Evolutionary conservation across 2,329 filamentous ascomycete species (phyloP).

Genomic region (Colletotrichum echinochloae): DNA sequence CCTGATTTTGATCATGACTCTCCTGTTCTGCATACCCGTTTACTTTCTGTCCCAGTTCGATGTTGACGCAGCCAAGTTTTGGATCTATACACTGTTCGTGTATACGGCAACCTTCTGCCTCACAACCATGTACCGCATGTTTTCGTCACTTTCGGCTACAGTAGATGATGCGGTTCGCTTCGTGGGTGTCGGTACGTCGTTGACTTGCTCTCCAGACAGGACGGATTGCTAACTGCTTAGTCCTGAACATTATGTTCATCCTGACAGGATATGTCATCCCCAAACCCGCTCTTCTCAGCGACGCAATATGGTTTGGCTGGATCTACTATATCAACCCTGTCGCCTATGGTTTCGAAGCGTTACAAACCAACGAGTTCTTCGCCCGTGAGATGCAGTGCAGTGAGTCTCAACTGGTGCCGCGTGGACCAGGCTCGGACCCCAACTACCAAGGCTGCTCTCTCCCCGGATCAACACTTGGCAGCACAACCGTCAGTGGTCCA

Average conservation of each 20-base stretch:
- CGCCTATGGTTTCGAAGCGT: conserved; percentile 73
- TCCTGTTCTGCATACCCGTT: conserved; percentile 30
- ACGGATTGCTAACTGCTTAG: conserved; percentile 15
- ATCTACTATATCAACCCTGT: conserved; percentile 75
- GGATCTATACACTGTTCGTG: conserved; percentile 35
- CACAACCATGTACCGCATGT: conserved; percentile 43
- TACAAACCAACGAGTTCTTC: conserved; percentile 67
- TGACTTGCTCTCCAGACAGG: accelerated
- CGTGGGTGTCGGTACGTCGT: conserved; percentile 36
- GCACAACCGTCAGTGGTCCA: conserved; percentile 62
- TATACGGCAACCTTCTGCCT: conserved; percentile 37
- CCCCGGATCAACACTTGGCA: conserved; percentile 63
- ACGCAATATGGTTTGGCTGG: conserved; percentile 79
- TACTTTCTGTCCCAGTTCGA: conserved; percentile 39
- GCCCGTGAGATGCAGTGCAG: conserved; percentile 63
- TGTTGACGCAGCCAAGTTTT: conserved; percentile 38
- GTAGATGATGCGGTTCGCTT: conserved; percentile 71
- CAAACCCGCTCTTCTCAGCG: conserved; percentile 63
- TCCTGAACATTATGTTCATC: conserved; percentile 72
- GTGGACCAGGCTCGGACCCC: conserved; percentile 54
- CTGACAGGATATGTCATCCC: conserved; percentile 76
- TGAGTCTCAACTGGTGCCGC: conserved; percentile 59
- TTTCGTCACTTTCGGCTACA: conserved; percentile 69
- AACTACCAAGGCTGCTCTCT: conserved; percentile 67
- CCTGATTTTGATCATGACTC: conserved; percentile 29